Evolutionary conservation across 768 basidiomycete species (phyloP), one percentile per base, ranked within the genome.

Genomic region (Hypholoma sublateritium): DNA sequence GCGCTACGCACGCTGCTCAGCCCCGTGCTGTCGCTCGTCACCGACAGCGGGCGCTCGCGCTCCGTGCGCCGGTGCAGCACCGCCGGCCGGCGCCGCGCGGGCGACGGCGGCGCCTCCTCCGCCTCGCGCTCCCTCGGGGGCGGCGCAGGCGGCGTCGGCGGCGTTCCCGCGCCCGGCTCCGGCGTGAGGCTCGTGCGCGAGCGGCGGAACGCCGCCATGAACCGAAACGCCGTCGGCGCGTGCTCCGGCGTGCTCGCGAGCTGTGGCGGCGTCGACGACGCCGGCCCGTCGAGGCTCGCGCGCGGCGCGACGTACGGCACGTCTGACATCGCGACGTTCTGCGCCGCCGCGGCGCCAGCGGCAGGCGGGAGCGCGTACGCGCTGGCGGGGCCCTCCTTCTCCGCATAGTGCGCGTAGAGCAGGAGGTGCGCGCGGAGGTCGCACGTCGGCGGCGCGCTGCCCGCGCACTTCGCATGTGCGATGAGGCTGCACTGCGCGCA

Each of bases 401-500:
- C 87, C 19, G 90, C 88, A 63, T 90, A 89, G 58, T 91, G 86
- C 0, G 89, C 88, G 59, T 89, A 89, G 46, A 85, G 70, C 44
- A 93, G 73, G n/a, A 93, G 79, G 66, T 91, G 90, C 1, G 89
- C 83, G 55, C 89, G 88, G 41, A 93, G 79, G 66, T 93, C 89
- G 64, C 92, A 94, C 2, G 87, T 90, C 4, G 87, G 86, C 8
- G 90, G 85, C 1, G 92, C 88, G 58, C 87, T 84, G 35, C 71
- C 63, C 0, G 85, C 82, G 62, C 93, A 94, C 66, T 87, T 88
- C 21, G 85, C 74, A 69, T 98, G 95, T 22, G 88, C 85, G 59
- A 98, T 91, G 58, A 98, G 82, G 62, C 88, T 93, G 74, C 95
- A 98, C 60, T 87, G 86, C 39, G 89, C 86, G 67, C 95, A 98